Evolutionary conservation across 2,329 filamentous ascomycete species (phyloP), one percentile per base, ranked within the genome.

Genomic region (Ceratocystis huliohia): DNA sequence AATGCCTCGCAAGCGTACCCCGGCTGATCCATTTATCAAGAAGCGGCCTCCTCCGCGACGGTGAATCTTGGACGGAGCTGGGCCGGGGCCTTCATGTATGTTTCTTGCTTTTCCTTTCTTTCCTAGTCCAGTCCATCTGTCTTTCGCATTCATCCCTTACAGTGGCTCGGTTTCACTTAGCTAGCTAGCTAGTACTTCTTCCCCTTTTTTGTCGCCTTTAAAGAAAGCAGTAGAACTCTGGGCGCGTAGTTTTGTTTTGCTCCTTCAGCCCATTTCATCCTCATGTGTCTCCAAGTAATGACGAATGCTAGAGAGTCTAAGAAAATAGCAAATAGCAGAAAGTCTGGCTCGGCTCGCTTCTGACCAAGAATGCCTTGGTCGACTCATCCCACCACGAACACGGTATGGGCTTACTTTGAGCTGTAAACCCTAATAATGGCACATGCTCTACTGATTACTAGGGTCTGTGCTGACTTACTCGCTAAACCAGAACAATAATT

Each of bases 21-120:
- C 76, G n/a, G 74, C 74, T 2, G 79, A 78, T 68, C 76, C 78
- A 15, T 80, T 80, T 67, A 78, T 80, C 22, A 74, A 76, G 62
- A 75, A 75, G 69, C 76, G 73, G 64, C 74, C 70, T 56, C 69
- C 69, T 20, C 61, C 50, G 25, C n/a, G 57, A 56, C 67, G 63
- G 68, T 62, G 30, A 28, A 46, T 25, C 13, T 13, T 17, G 3
- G 10, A 15, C 63, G 17, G 20, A 33, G 28, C 22, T 2, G 17
- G 61, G 61, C 13, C 37, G 37, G 15, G 6, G 17, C 3, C 30
- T 63, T 63, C 20, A 46, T 62, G 17, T 62, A 15, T 44, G 44
- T 25, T 22, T n/a, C 37, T 37, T 25, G 2, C 20, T 10, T 15
- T 28, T 17, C 25, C 15, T 17, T 37, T 13, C 22, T 61, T 61